These are phyloP conservation scores for Mycogone perniciosa DNA, from an alignment of 2,329 filamentous ascomycete genomes.

Conservation along the genomic window DNA sequence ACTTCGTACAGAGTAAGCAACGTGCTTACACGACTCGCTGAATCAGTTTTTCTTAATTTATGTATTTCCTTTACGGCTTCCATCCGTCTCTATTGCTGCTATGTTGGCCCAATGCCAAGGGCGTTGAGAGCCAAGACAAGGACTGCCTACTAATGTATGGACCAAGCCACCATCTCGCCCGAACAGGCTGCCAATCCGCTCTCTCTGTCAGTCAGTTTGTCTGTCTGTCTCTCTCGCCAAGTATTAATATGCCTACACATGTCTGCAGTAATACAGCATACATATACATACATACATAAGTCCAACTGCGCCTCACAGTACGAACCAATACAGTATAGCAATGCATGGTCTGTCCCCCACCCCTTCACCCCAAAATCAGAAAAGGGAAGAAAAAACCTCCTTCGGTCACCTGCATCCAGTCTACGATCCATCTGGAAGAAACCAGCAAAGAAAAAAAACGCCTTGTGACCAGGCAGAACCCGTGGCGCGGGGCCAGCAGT, in stretches of 20 bases:
- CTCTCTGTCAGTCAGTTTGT: not conserved
- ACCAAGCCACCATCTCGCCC: no score
- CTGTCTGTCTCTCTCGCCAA: not conserved
- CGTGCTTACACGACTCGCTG: no score
- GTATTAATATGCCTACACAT: not conserved
- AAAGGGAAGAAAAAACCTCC: not conserved
- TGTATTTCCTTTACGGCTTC: no score
- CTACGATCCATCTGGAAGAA: conserved; percentile 5
- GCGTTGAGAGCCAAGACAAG: no score
- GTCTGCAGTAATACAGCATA: no score
- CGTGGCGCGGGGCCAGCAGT: conserved; percentile 8
- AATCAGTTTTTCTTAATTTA: no score
- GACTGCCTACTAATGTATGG: no score
- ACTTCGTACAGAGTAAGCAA: no score
- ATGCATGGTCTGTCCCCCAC: not conserved
- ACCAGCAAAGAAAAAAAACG: conserved; percentile 1
- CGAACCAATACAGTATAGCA: conserved; percentile 2
- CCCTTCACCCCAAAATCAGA: not conserved
- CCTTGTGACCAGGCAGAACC: conserved; percentile 15
- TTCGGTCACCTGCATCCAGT: conserved; percentile 10
- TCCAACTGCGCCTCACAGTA: conserved; percentile 1
- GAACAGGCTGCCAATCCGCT: no score
- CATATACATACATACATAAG: no score
- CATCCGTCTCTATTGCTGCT: no score
- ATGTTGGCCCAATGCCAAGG: no score